These are phyloP conservation scores for Solanum hybrid DNA, from an alignment of 305 asterid species.

Conservation along the genomic window DNA sequence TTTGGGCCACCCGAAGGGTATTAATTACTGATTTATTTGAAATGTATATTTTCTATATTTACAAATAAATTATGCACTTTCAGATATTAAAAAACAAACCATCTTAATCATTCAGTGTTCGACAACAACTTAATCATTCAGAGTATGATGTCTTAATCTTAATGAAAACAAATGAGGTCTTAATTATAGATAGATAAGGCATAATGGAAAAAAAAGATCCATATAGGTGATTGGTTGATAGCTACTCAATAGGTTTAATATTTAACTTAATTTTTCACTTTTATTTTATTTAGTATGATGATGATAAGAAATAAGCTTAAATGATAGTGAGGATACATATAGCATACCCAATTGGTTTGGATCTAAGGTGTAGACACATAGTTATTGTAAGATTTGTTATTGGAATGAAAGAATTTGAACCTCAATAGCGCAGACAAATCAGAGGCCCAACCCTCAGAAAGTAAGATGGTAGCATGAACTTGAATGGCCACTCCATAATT, in stretches of 20 bases:
- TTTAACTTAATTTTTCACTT: background rate
- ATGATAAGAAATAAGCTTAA: background rate
- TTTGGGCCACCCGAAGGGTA: background rate
- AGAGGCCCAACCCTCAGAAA: conserved; percentile 2
- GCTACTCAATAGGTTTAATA: background rate
- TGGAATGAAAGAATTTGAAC: background rate
- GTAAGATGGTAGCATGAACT: background rate
- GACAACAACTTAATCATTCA: background rate
- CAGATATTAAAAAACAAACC: background rate
- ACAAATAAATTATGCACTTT: background rate
- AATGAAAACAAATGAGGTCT: background rate
- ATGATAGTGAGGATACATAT: background rate
- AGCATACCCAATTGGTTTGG: background rate
- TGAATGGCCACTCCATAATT: background rate
- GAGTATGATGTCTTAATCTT: background rate
- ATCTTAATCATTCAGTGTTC: background rate
- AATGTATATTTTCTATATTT: background rate
- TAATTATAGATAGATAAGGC: background rate
- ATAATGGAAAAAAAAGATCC: background rate
- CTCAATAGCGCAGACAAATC: background rate
- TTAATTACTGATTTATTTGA: background rate
- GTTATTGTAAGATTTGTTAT: background rate
- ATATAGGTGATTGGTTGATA: background rate
- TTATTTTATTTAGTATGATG: background rate
- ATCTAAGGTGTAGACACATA: background rate